Conservation (phyloP, 768 basidiomycete genomes). For the Naematelia encephala region DNA sequence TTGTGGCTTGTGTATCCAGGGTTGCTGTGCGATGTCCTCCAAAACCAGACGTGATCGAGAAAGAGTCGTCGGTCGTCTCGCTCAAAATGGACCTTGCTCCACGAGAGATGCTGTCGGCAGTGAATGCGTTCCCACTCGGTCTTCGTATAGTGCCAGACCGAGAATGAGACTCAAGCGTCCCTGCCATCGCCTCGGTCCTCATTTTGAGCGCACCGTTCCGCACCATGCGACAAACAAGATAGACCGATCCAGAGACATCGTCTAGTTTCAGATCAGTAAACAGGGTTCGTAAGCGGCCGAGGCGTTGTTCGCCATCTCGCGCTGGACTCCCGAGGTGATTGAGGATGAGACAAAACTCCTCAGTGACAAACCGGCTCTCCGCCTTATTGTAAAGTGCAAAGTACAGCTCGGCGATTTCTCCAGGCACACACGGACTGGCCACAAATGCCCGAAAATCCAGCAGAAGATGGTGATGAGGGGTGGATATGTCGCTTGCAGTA, state of each 20-base stretch:
- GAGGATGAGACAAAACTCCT: slow-evolving; percentile 83
- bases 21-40: slow-evolving; percentile 24
- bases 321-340: slow-evolving; percentile 73
- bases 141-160: slow-evolving; percentile 62
- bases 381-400: slow-evolving; percentile 88
- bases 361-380: slow-evolving; percentile 78
- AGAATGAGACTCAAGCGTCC: slow-evolving; percentile 53
- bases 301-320: slow-evolving; percentile 56
- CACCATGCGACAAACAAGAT: slow-evolving; percentile 85
- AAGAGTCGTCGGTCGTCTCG: slow-evolving; percentile 39
- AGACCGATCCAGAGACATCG: slow-evolving; percentile 80
- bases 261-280: slow-evolving; percentile 84
- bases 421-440: slow-evolving; percentile 81
- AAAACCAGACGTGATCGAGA: slow-evolving; percentile 43
- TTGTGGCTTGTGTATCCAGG: slow-evolving; percentile 18
- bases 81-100: slow-evolving; percentile 15
- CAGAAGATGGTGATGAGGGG: slow-evolving; percentile 74
- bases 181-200: slow-evolving; percentile 57
- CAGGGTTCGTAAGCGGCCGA: slow-evolving; percentile 69
- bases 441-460: slow-evolving; percentile 89
- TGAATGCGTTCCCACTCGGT: slow-evolving; percentile 47
- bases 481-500: background rate
- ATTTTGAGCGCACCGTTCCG: slow-evolving; percentile 82
- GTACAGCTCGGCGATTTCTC: slow-evolving; percentile 87
- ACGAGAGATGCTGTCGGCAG: slow-evolving; percentile 8